Percentiles rank a stretch among this genome's conserved stretches.
phyloP scores from a whole-genome alignment of 768 basidiomycete species.

The Russula earlei region DNA sequence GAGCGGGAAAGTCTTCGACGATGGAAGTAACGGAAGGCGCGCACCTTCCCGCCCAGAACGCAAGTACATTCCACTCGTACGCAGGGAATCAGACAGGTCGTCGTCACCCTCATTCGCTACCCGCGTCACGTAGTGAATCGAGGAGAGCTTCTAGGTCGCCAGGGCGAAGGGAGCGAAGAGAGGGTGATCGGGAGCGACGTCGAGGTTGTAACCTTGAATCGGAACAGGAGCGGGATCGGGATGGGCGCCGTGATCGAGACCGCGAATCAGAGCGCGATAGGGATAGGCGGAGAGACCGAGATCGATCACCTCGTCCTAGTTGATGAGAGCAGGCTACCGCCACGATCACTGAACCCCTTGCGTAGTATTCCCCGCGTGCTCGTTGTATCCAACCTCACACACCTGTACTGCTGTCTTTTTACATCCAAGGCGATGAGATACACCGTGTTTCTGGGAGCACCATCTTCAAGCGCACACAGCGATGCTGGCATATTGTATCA shows the following conservation, averaged over 20 bases:
- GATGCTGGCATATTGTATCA: conserved; percentile 29
- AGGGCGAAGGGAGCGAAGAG: conserved; percentile 5
- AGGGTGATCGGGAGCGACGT: not conserved
- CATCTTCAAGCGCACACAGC: conserved; percentile 29
- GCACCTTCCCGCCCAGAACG: conserved; percentile 47
- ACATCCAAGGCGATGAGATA: conserved; percentile 22
- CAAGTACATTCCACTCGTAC: conserved; percentile 78
- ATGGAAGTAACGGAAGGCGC: conserved; percentile 46
- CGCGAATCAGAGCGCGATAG: too few relatives aligned
- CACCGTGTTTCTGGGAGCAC: conserved; percentile 46
- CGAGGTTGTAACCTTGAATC: not conserved
- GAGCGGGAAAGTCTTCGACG: conserved; percentile 65
- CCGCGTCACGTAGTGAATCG: conserved; percentile 3
- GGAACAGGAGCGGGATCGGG: too few relatives aligned
- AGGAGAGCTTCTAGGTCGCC: conserved; percentile 7
- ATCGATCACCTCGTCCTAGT: not conserved
- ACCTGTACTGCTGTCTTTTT: not conserved
- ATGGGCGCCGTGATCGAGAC: too few relatives aligned
- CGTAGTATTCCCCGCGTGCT: not conserved
- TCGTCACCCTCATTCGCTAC: not conserved
- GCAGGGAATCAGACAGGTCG: conserved; percentile 39
- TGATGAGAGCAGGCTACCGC: conserved; percentile 4
- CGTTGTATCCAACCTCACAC: not conserved
- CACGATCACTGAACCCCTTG: not conserved
- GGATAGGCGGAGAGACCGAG: too few relatives aligned